Conservation (phyloP, 768 basidiomycete species). For the Podaxis sp. region DNA sequence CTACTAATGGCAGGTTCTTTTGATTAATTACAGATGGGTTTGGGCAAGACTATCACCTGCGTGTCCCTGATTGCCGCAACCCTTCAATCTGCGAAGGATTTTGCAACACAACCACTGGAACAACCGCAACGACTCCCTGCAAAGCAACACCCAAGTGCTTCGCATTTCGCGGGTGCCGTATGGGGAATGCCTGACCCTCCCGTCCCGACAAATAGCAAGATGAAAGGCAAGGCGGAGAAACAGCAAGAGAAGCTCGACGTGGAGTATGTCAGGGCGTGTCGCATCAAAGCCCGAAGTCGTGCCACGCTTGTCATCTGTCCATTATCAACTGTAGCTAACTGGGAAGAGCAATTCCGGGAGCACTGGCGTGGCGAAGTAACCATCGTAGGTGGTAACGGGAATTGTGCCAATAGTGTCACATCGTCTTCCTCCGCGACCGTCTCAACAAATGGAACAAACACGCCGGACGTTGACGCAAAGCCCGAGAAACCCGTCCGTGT, state of each 20-base stretch:
- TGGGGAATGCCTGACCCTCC: slow-evolving; percentile 77
- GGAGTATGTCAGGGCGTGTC: slow-evolving; percentile 65
- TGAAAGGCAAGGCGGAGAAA: slow-evolving; percentile 63
- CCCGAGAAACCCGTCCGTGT: slow-evolving; percentile 33
- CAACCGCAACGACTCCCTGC: slow-evolving; percentile 38
- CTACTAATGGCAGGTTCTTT: slow-evolving; percentile 7
- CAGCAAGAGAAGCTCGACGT: slow-evolving; percentile 72
- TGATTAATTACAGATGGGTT: slow-evolving; percentile 74
- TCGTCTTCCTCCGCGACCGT: slow-evolving; percentile 27
- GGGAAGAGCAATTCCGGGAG: slow-evolving; percentile 98
- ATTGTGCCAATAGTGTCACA: slow-evolving; percentile 37
- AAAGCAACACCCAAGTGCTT: slow-evolving; percentile 33
- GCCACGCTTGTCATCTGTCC: slow-evolving; percentile 97
- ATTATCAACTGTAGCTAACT: slow-evolving; percentile 94
- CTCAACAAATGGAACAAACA: slow-evolving; percentile 15
- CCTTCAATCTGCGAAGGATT: slow-evolving; percentile 62
- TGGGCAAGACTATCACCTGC: slow-evolving; percentile 96
- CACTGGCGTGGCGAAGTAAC: slow-evolving; percentile 91
- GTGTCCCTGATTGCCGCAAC: slow-evolving; percentile 93
- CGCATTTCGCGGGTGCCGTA: slow-evolving; percentile 76
- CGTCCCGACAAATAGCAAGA: slow-evolving; percentile 29
- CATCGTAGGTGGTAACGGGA: slow-evolving; percentile 76
- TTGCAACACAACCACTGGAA: slow-evolving; percentile 58
- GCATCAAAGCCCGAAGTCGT: slow-evolving; percentile 80
- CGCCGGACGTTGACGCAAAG: slow-evolving; percentile 31